phyloP scores from a whole-genome alignment of 108 stramenopile genomes.

The Discostella stelligeroides region DNA sequence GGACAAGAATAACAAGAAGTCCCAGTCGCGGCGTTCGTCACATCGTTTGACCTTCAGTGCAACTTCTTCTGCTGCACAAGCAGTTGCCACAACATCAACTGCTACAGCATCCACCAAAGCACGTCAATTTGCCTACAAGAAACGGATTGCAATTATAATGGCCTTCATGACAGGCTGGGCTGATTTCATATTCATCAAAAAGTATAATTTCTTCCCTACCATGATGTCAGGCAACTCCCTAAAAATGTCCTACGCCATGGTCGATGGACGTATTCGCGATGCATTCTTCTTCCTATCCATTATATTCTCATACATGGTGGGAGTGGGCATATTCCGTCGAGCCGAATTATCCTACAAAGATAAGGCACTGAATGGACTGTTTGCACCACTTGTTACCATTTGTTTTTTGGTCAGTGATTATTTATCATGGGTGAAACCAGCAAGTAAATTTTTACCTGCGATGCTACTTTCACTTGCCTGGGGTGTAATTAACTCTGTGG shows the following conservation, averaged over 20 bases:
- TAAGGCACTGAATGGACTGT: conserved; percentile 38
- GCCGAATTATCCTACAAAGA: conserved; percentile 42
- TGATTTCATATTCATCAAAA: conserved; percentile 49
- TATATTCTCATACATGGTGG: conserved; percentile 51
- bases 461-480: conserved; percentile 50
- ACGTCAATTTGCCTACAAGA: conserved; percentile 37
- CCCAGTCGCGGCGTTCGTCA: background rate
- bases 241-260: conserved; percentile 58
- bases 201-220: conserved; percentile 59
- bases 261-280: conserved; percentile 46
- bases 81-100: background rate
- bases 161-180: conserved; percentile 72
- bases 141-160: conserved; percentile 53
- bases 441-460: conserved; percentile 47
- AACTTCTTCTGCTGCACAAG: background rate
- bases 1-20: background rate
- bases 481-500: conserved; percentile 63
- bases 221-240: conserved; percentile 81
- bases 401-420: conserved; percentile 55
- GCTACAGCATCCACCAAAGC: conserved; percentile 5
- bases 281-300: conserved; percentile 52
- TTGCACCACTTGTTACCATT: conserved; percentile 41
- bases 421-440: conserved; percentile 29
- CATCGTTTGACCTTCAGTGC: background rate
- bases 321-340: conserved; percentile 55